Conservation (phyloP, 2,329 filamentous ascomycete genomes). For the Ceratocystis cacaofunesta region DNA sequence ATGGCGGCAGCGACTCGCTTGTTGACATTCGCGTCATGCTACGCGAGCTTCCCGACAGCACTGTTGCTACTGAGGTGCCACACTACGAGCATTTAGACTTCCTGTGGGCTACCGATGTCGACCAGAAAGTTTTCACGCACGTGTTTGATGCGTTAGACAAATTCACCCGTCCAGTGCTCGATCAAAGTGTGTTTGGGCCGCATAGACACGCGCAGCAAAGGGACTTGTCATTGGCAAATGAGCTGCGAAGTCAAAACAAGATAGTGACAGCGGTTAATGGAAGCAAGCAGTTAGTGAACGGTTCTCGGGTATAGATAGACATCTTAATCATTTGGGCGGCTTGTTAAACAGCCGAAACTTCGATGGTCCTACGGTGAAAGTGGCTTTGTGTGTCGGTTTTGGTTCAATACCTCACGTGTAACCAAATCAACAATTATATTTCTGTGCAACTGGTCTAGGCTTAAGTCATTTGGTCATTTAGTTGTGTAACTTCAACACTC, state of each 20-base stretch:
- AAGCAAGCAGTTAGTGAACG: background rate
- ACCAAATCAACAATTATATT: background rate
- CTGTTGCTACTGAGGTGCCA: slow-evolving; percentile 69
- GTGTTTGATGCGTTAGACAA: slow-evolving; percentile 78
- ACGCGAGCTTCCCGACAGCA: slow-evolving; percentile 69
- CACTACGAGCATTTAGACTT: slow-evolving; percentile 97
- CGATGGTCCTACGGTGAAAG: no score
- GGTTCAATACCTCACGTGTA: background rate
- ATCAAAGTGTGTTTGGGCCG: slow-evolving; percentile 45
- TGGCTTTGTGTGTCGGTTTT: background rate
- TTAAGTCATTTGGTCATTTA: background rate
- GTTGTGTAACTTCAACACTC: background rate
- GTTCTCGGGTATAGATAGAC: background rate
- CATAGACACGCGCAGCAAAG: slow-evolving; percentile 39
- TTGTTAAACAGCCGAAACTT: no score
- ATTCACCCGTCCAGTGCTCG: slow-evolving; percentile 41
- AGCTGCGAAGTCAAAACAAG: slow-evolving; percentile 2
- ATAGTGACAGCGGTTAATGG: background rate
- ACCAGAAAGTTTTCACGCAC: slow-evolving; percentile 73
- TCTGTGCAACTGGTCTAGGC: no score
- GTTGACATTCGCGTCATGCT: slow-evolving; percentile 92
- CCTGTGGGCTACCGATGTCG: slow-evolving; percentile 78
- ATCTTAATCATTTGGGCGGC: no score
- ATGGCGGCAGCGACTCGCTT: slow-evolving; percentile 83
- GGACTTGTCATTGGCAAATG: slow-evolving; percentile 26